Percentiles rank a stretch among this genome's conserved stretches.
Evolutionary conservation across 345 rosid species (phyloP).

Genomic region (Gossypium rotundifolium): DNA sequence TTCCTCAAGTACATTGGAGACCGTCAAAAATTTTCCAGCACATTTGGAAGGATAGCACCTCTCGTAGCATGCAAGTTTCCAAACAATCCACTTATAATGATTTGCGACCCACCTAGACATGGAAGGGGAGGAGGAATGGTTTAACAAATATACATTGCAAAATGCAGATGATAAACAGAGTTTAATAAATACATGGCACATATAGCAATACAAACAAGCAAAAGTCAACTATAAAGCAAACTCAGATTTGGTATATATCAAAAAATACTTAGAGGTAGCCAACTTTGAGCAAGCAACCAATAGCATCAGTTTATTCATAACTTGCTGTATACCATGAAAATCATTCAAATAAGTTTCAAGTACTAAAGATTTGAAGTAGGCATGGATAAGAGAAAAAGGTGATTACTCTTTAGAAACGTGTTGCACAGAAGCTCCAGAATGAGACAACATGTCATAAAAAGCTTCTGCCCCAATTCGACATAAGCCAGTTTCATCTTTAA

Average conservation of each 20-base stretch:
- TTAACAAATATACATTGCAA: not conserved
- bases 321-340: not conserved
- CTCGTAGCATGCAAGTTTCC: conserved; percentile 89
- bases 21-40: conserved; percentile 58
- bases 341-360: not conserved
- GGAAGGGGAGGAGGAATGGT: not conserved
- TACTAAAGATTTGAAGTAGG: conserved; percentile 1
- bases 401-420: conserved; percentile 59
- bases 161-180: not conserved
- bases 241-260: not conserved
- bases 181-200: not conserved
- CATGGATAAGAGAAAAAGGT: conserved; percentile 17
- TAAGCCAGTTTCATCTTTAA: conserved; percentile 48
- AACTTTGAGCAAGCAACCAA: not conserved
- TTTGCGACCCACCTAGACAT: conserved; percentile 71
- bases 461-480: conserved; percentile 49
- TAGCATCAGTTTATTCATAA: not conserved
- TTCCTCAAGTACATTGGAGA: conserved; percentile 81
- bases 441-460: conserved; percentile 47
- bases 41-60: conserved; percentile 47
- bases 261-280: not conserved
- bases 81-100: conserved; percentile 91
- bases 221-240: not conserved
- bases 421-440: conserved; percentile 65
- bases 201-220: not conserved